Percentiles rank a stretch among this genome's conserved stretches.
Conservation (phyloP, 306 rosid genomes). For the Pueraria montana region DNA sequence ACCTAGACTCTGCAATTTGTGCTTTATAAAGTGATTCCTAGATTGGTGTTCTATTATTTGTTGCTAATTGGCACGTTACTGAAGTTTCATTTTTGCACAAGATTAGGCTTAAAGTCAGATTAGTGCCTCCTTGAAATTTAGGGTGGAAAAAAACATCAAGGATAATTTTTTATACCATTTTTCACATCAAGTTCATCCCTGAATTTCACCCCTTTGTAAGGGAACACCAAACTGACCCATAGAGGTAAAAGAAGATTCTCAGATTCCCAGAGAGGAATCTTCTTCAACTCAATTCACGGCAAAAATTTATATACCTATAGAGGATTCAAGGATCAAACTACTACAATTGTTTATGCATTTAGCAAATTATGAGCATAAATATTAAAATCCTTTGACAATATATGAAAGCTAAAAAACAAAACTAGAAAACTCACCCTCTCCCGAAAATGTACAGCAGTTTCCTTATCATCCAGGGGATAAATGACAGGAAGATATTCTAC, state of each 20-base stretch:
- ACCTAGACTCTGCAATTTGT: not conserved
- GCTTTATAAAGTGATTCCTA: not conserved
- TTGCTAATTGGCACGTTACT: not conserved
- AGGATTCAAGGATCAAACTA: constrained; percentile 11
- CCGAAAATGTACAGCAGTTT: constrained; percentile 75
- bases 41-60: not conserved
- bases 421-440: constrained; percentile 73
- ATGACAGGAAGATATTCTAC: constrained; percentile 96
- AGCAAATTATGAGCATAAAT: constrained; percentile 24
- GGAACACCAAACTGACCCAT: not conserved
- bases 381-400: not conserved
- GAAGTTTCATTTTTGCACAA: constrained; percentile 2
- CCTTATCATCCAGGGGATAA: constrained; percentile 74
- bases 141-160: not conserved
- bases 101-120: not conserved
- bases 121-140: constrained; percentile 13
- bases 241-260: constrained; percentile 4
- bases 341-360: not conserved
- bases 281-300: constrained; percentile 17
- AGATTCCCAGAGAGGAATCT: not conserved
- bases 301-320: not conserved
- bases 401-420: constrained; percentile 32
- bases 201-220: not conserved
- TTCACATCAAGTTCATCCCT: not conserved
- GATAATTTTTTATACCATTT: not conserved